A percentile compares a stretch with the other conserved stretches of the same genome.
These are phyloP conservation scores for Trichoderma guizhouense DNA, from an alignment of 2,329 filamentous ascomycete genomes.

Conservation along the genomic window DNA sequence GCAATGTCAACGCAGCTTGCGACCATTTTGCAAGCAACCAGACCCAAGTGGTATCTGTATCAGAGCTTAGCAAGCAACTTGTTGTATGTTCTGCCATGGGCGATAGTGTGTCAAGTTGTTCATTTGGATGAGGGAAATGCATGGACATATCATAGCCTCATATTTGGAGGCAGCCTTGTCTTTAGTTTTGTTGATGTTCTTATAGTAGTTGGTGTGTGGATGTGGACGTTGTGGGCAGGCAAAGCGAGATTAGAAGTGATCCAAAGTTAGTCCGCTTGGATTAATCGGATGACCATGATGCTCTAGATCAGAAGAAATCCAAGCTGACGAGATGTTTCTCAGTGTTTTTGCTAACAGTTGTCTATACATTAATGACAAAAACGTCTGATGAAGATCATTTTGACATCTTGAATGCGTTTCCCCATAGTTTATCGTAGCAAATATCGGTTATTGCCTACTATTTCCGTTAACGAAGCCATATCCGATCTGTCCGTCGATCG, in stretches of 20 bases:
- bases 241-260: conserved; percentile 40
- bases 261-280: conserved; percentile 19
- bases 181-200: conserved; percentile 62
- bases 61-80: conserved; percentile 66
- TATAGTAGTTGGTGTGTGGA: conserved; percentile 50
- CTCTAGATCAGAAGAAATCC: not conserved
- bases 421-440: not conserved
- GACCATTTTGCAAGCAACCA: conserved; percentile 60
- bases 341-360: not conserved
- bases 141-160: conserved; percentile 64
- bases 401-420: not conserved
- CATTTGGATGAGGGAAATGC: conserved; percentile 50
- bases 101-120: conserved; percentile 56
- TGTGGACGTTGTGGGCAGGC: conserved; percentile 45
- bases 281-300: not conserved
- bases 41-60: conserved; percentile 64
- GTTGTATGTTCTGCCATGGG: conserved; percentile 68
- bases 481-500: not conserved
- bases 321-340: no score
- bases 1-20: conserved; percentile 63
- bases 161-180: conserved; percentile 66
- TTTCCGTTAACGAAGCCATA: not conserved
- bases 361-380: not conserved
- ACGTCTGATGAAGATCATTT: not conserved
- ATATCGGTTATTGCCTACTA: not conserved